Percentiles rank a stretch among this genome's conserved stretches.
These are phyloP conservation scores for Jamesozyma jinghongensis DNA, from an alignment of 805 yeast species.

Conservation along the genomic window DNA sequence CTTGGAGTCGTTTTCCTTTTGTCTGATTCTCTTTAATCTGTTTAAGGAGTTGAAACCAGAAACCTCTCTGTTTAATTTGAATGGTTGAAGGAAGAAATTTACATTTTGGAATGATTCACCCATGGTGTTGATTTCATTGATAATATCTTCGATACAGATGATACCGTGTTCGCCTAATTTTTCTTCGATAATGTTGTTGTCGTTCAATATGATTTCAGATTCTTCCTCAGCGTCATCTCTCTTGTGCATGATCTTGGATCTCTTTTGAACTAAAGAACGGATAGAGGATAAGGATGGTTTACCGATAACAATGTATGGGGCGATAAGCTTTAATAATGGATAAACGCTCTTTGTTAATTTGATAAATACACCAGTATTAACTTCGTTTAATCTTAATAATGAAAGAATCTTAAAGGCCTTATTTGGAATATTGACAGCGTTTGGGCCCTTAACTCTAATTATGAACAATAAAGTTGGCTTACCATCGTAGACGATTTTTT, in stretches of 20 bases:
- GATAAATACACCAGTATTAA: conserved; percentile 64
- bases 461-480: conserved; percentile 50
- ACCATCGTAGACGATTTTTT: conserved; percentile 32
- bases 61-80: conserved; percentile 58
- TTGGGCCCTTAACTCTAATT: conserved; percentile 57
- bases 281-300: conserved; percentile 64
- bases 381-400: conserved; percentile 50
- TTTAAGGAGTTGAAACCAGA: conserved; percentile 68
- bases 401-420: conserved; percentile 51
- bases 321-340: conserved; percentile 56
- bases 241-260: conserved; percentile 47
- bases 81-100: conserved; percentile 58
- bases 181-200: conserved; percentile 68
- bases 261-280: conserved; percentile 65
- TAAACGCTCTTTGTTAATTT: conserved; percentile 50
- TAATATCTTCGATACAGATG: conserved; percentile 72
- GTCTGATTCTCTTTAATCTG: conserved; percentile 54
- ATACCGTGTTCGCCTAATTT: conserved; percentile 58
- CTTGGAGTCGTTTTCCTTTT: conserved; percentile 40
- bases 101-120: conserved; percentile 58
- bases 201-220: conserved; percentile 49
- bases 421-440: conserved; percentile 55
- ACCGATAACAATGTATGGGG: conserved; percentile 69
- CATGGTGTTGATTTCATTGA: conserved; percentile 56
- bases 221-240: conserved; percentile 23